Base-by-base conservation (phyloP, 768 basidiomycete genomes). In the Termitomyces sp. region DNA sequence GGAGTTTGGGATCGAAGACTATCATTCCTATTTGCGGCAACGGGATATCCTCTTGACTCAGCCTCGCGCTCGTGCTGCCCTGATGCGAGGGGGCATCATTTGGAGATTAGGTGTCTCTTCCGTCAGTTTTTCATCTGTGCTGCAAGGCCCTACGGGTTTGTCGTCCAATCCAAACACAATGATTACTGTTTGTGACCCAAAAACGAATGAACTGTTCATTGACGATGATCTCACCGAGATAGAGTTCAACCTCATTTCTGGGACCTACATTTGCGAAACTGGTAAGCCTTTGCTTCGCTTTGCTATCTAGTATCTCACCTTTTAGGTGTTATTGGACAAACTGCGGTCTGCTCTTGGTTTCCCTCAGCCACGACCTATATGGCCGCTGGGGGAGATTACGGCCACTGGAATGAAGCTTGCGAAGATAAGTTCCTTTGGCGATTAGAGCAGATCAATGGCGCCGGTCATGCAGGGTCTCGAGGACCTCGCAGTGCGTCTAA, bases 181-280 rank as follows among this genome's bases (percentile, higher is more conserved):
- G 47, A 9, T 60, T 33, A 40, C 11, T 0, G 41, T 38, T n/a
- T 18, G 14, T 2, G n/a, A 54, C 28, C 33, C 38, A 4, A 8
- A 35, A 14, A 54, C 36, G 1, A 20, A 30, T 36, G 48, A 54
- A 22, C 10, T 33, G 11, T 60, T 64, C 20, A 58, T 61, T 2
- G 65, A 67, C 43, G 60, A 66, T 44, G 20, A 20, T 3, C 50
- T 67, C 10, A 48, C 61, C 13, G 43, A 57, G 2, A 53, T 51
- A n/a, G 61, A 61, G 16, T 5, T 40, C 5, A 22, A 13, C 32
- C 32, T 48, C 28, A n/a, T 48, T 11, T 32, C 28, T 32, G 28
- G 28, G 18, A 9, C n/a, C 47, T 48, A 48, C 10, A 4, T 2
- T 20, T 48, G 30, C 7, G 3, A 7, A n/a, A 32, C 47, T 11